phyloP scores from a whole-genome alignment of 805 yeast genomes.

The Candida silvatica region DNA sequence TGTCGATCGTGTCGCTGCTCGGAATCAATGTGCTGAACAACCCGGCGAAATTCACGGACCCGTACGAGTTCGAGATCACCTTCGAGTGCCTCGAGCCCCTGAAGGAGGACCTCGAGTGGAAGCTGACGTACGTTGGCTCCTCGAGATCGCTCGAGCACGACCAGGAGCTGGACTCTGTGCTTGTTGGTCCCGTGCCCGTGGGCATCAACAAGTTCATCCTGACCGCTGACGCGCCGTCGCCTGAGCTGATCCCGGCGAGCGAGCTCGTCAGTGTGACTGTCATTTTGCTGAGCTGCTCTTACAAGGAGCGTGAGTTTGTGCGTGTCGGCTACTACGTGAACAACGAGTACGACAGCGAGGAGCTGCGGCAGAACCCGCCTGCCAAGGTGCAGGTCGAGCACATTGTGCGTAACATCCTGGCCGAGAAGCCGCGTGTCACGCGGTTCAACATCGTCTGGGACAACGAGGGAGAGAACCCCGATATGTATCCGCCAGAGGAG shows the following conservation, averaged over 20 bases:
- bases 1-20: slow-evolving; percentile 90
- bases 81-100: slow-evolving; percentile 94
- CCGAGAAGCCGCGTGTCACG: slow-evolving; percentile 97
- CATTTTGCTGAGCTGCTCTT: slow-evolving; percentile 84
- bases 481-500: slow-evolving; percentile 68
- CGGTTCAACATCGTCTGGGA: slow-evolving; percentile 97
- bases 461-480: slow-evolving; percentile 45
- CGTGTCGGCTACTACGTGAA: slow-evolving; percentile 97
- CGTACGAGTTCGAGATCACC: slow-evolving; percentile 94
- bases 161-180: slow-evolving; percentile 88
- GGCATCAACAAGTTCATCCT: slow-evolving; percentile 91
- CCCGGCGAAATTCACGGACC: slow-evolving; percentile 89
- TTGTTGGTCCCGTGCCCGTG: slow-evolving; percentile 99
- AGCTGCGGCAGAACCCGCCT: slow-evolving; percentile 89
- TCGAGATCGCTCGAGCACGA: slow-evolving; percentile 93
- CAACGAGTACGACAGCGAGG: slow-evolving; percentile 93
- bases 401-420: slow-evolving; percentile 87
- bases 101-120: slow-evolving; percentile 94
- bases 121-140: slow-evolving; percentile 92
- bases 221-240: slow-evolving; percentile 94
- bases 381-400: slow-evolving; percentile 88
- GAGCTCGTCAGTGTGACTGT: slow-evolving; percentile 95
- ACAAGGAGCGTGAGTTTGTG: slow-evolving; percentile 89
- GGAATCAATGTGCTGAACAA: slow-evolving; percentile 90
- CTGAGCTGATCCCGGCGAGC: slow-evolving; percentile 91